Conservation (phyloP, 1,284 basidiomycete species). For the Ustilago bromivora region DNA sequence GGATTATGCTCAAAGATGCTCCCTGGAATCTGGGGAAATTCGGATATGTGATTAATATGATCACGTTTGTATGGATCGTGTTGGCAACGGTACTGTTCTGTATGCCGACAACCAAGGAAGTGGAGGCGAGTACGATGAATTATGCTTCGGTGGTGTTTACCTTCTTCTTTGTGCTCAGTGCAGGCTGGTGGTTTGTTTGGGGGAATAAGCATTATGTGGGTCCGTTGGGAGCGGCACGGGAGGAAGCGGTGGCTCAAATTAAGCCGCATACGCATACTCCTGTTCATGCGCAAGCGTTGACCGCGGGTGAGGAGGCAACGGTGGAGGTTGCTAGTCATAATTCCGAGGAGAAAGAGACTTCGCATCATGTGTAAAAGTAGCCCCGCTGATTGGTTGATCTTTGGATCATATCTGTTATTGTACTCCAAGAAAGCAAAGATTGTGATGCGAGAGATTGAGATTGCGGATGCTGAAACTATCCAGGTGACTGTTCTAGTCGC, state of each 20-base stretch:
- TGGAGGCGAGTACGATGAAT: constrained; percentile 71
- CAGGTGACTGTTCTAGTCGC: background rate
- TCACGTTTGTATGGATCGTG: constrained; percentile 71
- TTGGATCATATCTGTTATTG: background rate
- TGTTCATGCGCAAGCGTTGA: background rate
- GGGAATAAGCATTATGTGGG: constrained; percentile 51
- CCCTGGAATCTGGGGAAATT: constrained; percentile 71
- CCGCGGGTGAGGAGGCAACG: constrained; percentile 14
- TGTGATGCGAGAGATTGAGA: background rate
- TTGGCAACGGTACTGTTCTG: constrained; percentile 72
- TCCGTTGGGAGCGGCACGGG: constrained; percentile 40
- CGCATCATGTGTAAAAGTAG: background rate
- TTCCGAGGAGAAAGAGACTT: constrained; percentile 28
- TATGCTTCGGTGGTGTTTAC: constrained; percentile 59
- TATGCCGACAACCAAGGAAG: constrained; percentile 71
- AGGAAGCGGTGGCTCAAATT: constrained; percentile 19
- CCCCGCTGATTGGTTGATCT: background rate
- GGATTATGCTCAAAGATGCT: constrained; percentile 69
- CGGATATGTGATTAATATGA: constrained; percentile 68
- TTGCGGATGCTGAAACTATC: background rate
- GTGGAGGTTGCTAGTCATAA: constrained; percentile 28
- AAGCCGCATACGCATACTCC: background rate
- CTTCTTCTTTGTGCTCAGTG: constrained; percentile 52
- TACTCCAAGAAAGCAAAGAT: background rate
- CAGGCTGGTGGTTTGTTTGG: constrained; percentile 47